phyloP scores from a whole-genome alignment of 345 rosid genomes.

The Microcos paniculata region DNA sequence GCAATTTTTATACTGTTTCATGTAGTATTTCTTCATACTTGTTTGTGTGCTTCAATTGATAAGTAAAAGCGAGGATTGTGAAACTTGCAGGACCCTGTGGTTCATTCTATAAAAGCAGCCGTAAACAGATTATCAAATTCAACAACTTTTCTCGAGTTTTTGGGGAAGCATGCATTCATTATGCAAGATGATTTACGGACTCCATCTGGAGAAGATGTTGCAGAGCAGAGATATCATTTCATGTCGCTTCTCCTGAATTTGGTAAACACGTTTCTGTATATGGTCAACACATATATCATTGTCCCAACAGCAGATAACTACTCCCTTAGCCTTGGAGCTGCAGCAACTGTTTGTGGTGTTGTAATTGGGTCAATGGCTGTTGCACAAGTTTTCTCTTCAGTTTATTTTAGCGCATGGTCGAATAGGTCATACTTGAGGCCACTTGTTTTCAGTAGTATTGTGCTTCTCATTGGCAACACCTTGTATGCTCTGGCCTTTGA shows the following conservation, averaged over 20 bases:
- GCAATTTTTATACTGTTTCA: background rate
- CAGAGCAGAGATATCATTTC: slow-evolving; percentile 61
- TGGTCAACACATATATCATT: slow-evolving; percentile 73
- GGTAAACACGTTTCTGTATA: slow-evolving; percentile 66
- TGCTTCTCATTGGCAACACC: slow-evolving; percentile 61
- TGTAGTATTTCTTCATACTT: background rate
- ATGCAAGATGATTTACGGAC: slow-evolving; percentile 61
- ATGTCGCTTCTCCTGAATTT: slow-evolving; percentile 73
- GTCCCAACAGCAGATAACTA: slow-evolving; percentile 82
- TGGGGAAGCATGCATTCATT: slow-evolving; percentile 84
- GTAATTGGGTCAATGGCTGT: slow-evolving; percentile 86
- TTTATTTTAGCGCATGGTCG: slow-evolving; percentile 85
- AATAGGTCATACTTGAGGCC: slow-evolving; percentile 74
- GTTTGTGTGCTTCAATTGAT: background rate
- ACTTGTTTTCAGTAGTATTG: slow-evolving; percentile 70
- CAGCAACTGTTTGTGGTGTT: slow-evolving; percentile 75
- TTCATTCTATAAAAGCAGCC: slow-evolving; percentile 66
- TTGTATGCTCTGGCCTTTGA: slow-evolving; percentile 80
- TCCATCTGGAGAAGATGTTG: slow-evolving; percentile 46
- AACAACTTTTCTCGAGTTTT: slow-evolving; percentile 61
- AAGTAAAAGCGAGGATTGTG: background rate
- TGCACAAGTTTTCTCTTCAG: slow-evolving; percentile 79
- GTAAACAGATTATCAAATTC: slow-evolving; percentile 68
- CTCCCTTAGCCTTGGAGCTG: slow-evolving; percentile 71
- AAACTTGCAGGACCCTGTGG: slow-evolving; percentile 61